Conservation (phyloP, 2,329 filamentous ascomycete genomes). For the Aspergillus sp. region DNA sequence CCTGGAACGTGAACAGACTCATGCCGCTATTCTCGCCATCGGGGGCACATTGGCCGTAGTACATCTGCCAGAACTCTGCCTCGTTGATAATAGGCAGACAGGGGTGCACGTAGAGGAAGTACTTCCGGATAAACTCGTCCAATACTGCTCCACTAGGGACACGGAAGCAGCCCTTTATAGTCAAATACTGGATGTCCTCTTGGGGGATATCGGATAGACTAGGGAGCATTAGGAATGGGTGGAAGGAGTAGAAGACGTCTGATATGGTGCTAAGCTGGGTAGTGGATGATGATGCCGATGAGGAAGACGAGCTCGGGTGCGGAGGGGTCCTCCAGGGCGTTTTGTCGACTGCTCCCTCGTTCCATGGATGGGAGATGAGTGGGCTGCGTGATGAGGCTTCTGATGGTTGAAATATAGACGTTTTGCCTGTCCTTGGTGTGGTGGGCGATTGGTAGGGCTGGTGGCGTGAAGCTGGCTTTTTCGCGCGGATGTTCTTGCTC, state of each 20-base stretch:
- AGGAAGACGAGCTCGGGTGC: not conserved
- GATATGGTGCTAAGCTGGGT: not conserved
- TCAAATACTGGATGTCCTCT: constrained; percentile 5
- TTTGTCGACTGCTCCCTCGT: not conserved
- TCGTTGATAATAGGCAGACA: constrained; percentile 5
- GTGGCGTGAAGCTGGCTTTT: not conserved
- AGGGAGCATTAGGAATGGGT: constrained; percentile 5
- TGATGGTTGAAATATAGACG: not conserved
- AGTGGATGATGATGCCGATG: not conserved
- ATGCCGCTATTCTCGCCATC: not conserved
- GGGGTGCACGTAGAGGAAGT: constrained; percentile 10
- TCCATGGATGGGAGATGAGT: not conserved
- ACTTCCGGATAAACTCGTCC: constrained; percentile 3
- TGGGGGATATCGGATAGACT: not conserved
- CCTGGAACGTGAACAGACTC: constrained; percentile 5
- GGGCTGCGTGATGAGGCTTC: not conserved
- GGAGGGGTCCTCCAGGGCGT: not conserved
- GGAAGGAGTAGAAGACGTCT: constrained; percentile 1
- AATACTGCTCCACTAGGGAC: not conserved
- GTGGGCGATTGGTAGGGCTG: not conserved
- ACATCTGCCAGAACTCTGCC: constrained; percentile 7
- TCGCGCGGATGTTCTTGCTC: not conserved
- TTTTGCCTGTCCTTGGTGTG: not conserved
- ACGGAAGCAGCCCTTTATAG: not conserved
- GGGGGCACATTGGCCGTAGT: not conserved